phyloP scores from a whole-genome alignment of 306 rosid genomes.

The Quercus ilex region DNA sequence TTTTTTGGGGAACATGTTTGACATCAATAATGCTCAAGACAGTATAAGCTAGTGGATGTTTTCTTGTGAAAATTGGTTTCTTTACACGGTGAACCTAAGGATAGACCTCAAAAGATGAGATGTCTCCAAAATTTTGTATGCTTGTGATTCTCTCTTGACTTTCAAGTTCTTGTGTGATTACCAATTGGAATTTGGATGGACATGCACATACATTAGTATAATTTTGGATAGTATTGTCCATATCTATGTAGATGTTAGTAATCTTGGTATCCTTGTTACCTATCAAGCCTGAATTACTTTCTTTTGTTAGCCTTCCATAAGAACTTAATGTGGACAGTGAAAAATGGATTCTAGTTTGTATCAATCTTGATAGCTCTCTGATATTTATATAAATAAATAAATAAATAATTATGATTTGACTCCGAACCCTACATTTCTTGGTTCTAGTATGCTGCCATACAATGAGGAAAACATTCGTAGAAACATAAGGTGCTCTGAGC shows the following conservation, averaged over 20 bases:
- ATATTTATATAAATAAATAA: not conserved
- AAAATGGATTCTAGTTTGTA: not conserved
- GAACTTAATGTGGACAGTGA: not conserved
- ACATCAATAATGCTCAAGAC: not conserved
- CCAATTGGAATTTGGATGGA: not conserved
- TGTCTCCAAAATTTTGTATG: not conserved
- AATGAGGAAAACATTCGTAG: conserved; percentile 52
- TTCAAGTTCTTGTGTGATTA: not conserved
- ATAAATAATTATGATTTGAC: not conserved
- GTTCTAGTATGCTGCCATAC: conserved; percentile 58
- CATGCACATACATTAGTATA: not conserved
- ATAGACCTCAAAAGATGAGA: not conserved
- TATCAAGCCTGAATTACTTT: not conserved
- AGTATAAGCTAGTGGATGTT: not conserved
- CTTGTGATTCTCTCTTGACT: not conserved
- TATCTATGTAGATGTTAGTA: not conserved
- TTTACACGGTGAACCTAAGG: not conserved
- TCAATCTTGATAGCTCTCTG: not conserved
- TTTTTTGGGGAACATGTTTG: not conserved
- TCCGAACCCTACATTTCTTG: conserved; percentile 3
- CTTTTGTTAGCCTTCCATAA: not conserved
- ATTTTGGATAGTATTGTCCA: not conserved
- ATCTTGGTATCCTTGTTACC: not conserved
- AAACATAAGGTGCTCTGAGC: conserved; percentile 49
- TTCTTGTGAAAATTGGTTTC: not conserved